These are phyloP conservation scores for Sordariomycetes sp. DNA, from an alignment of 2,329 filamentous ascomycete species.

Conservation along the genomic window DNA sequence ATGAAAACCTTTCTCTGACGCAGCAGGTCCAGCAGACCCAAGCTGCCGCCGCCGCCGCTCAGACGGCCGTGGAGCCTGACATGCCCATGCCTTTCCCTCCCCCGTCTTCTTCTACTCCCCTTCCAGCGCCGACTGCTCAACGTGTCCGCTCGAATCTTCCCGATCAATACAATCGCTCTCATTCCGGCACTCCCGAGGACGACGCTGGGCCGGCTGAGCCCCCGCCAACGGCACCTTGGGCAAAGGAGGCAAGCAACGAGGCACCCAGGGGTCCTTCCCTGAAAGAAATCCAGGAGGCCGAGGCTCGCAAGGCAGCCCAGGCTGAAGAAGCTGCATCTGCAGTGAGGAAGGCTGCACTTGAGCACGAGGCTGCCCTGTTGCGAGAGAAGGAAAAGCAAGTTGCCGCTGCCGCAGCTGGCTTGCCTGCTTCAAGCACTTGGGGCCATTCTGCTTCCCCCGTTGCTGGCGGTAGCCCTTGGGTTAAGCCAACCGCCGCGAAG, in stretches of 20 bases:
- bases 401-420: constrained; percentile 53
- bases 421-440: constrained; percentile 87
- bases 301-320: constrained; percentile 87
- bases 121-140: constrained; percentile 84
- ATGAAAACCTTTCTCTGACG: constrained; percentile 55
- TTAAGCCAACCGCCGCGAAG: constrained; percentile 49
- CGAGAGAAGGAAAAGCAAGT: constrained; percentile 51
- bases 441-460: constrained; percentile 69
- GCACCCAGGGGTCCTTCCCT: constrained; percentile 78
- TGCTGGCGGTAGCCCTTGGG: constrained; percentile 57
- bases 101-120: constrained; percentile 68
- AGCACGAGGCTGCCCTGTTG: constrained; percentile 62
- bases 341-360: constrained; percentile 65
- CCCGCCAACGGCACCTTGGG: constrained; percentile 87
- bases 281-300: constrained; percentile 93
- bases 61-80: constrained; percentile 44
- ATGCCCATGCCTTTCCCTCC: constrained; percentile 70
- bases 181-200: constrained; percentile 65
- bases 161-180: constrained; percentile 62
- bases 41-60: constrained; percentile 30
- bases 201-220: constrained; percentile 31
- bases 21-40: constrained; percentile 77
- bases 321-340: constrained; percentile 74
- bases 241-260: constrained; percentile 67
- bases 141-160: constrained; percentile 76